These are phyloP conservation scores for Botrytis pseudocinerea DNA, from an alignment of 2,329 filamentous ascomycete species.

Conservation along the genomic window DNA sequence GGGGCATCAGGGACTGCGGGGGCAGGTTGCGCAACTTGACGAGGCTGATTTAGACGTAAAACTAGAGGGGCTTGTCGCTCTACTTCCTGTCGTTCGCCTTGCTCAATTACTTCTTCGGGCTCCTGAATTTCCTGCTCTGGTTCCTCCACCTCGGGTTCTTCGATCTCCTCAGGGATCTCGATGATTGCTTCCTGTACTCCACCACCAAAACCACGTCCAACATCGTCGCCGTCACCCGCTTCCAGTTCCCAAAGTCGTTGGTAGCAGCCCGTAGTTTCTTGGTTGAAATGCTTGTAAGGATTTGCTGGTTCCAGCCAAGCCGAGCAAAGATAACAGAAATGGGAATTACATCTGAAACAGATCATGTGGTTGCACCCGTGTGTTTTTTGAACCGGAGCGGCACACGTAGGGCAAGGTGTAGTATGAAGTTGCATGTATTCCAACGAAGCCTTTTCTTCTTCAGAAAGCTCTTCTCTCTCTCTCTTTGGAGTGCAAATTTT, in stretches of 20 bases:
- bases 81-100: conserved; percentile 27
- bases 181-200: conserved; percentile 25
- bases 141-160: conserved; percentile 15
- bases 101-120: conserved; percentile 24
- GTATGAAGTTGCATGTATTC: conserved; percentile 82
- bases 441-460: conserved; percentile 81
- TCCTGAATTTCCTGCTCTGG: conserved; percentile 27
- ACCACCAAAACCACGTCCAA: conserved; percentile 36
- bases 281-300: conserved; percentile 88
- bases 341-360: conserved; percentile 83
- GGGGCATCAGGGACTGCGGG: conserved; percentile 32
- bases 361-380: conserved; percentile 97
- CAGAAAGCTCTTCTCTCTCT: conserved; percentile 69
- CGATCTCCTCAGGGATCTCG: conserved; percentile 22
- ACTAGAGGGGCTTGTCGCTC: conserved; percentile 41
- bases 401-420: conserved; percentile 86
- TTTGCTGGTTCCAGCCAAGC: conserved; percentile 80
- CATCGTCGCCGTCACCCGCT: conserved; percentile 65
- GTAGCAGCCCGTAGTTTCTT: conserved; percentile 68
- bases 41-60: conserved; percentile 39
- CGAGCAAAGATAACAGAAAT: conserved; percentile 94
- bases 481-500: conserved; percentile 66
- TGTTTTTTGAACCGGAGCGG: conserved; percentile 81
- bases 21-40: conserved; percentile 29
- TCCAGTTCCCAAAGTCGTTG: conserved; percentile 90